Base-by-base conservation (phyloP, 2,329 filamentous ascomycete species). In the Aspergillus pseudotamarii region DNA sequence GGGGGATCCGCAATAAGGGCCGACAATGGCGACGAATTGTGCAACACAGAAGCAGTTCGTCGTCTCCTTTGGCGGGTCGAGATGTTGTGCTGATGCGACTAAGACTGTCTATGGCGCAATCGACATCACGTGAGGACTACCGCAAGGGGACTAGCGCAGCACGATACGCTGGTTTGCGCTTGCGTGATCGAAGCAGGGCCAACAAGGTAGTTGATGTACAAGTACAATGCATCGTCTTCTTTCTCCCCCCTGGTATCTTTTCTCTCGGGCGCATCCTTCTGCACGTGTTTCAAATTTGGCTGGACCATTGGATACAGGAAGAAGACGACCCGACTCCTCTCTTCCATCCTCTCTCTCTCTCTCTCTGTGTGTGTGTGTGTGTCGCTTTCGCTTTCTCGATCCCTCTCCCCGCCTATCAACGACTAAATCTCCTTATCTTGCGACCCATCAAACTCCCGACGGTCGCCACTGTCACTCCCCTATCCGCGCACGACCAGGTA, bases 101-200 rank as follows among this genome's bases (percentile, higher is more conserved):
- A 21, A 16, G 14, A 32, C 5, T 43, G 58, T 60, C 26, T 51
- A 71, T 69, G 63, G 68, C 67, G 70, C 66, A 54, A 71, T 72
- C 61, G 23, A 30, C 10, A 48, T 61, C 71, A 72, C 65, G 70
- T 72, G 68, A 36, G 6, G 1, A n/a, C 2, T 34, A 36, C 57
- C 66, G 6, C 26, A 55, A 16, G 60, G 45, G 32, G 32, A 21
- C n/a, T 36, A 54, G 32, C 48, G 54, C 30, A 60, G 62, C 60
- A 66, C 56, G 64, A 64, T 63, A 63, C 60, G 59, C 58, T 32
- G 46, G 57, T 51, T 56, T 55, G 64, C 60, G 59, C 61, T 68
- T 68, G 67, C 67, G 67, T 69, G 67, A 69, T 68, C 53, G 57
- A 61, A 54, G 10, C 10, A 21, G 19, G 21, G 28, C 55, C 43